Conservation (phyloP, 306 rosid species). For the Urtica urens region DNA sequence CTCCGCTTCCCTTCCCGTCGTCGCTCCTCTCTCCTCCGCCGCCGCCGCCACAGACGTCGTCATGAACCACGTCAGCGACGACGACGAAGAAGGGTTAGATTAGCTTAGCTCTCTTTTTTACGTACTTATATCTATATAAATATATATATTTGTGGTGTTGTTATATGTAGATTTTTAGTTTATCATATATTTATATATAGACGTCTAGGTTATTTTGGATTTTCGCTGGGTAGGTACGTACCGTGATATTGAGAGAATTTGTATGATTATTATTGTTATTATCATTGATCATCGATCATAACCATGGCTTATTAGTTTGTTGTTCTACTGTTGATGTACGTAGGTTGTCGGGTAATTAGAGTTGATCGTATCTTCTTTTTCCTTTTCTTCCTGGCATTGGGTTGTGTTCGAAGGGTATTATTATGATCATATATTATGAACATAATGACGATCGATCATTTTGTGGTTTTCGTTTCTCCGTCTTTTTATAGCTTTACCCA, state of each 20-base stretch:
- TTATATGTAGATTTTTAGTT: not conserved
- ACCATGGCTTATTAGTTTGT: too few species aligned
- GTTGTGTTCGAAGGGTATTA: too few species aligned
- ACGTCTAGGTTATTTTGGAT: not conserved
- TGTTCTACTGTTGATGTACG: too few species aligned
- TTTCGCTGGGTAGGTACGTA: not conserved
- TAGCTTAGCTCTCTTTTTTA: not conserved
- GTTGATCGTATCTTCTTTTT: too few species aligned
- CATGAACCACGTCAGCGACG: conserved; percentile 10
- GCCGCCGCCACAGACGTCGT: not conserved
- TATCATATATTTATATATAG: not conserved
- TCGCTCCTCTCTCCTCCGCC: not conserved
- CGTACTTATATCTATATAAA: not conserved
- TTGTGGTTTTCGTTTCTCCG: not conserved
- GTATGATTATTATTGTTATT: not conserved
- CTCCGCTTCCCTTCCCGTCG: too few species aligned
- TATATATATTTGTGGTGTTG: not conserved
- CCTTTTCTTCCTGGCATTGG: too few species aligned
- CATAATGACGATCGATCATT: too few species aligned
- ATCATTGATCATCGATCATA: too few species aligned
- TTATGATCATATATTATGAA: too few species aligned
- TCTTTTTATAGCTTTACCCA: not conserved
- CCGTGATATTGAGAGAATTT: not conserved
- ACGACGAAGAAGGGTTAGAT: conserved; percentile 6
- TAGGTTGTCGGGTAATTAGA: too few species aligned